These are phyloP conservation scores for Cicer arietinum DNA, from an alignment of 306 rosid species.

Conservation along the genomic window DNA sequence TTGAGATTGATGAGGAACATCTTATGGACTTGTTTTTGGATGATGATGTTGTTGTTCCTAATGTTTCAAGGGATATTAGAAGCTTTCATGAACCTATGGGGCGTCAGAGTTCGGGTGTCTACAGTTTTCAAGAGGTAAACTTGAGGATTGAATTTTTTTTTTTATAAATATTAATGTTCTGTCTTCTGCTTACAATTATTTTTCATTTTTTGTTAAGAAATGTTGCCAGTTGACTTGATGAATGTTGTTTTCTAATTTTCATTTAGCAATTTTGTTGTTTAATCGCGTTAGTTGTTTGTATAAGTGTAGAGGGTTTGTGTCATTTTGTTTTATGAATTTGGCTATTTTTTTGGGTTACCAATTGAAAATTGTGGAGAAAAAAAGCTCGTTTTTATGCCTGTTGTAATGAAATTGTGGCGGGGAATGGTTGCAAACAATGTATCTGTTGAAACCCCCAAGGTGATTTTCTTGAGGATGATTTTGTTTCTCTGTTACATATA, in stretches of 20 bases:
- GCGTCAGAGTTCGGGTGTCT: conserved; percentile 74
- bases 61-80: conserved; percentile 76
- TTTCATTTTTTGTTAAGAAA: conserved; percentile 6
- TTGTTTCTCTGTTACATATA: neutral
- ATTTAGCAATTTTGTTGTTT: conserved; percentile 11
- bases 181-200: neutral
- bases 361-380: neutral
- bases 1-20: conserved; percentile 70
- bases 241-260: neutral
- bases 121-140: conserved; percentile 72
- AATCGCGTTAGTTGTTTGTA: conserved; percentile 9
- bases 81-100: conserved; percentile 50
- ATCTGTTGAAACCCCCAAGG: conserved; percentile 3
- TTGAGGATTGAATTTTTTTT: neutral
- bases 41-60: conserved; percentile 66
- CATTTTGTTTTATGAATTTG: conserved; percentile 37
- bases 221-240: conserved; percentile 12
- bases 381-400: too few relatives aligned
- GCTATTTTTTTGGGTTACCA: conserved; percentile 1
- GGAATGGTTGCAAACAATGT: conserved; percentile 6
- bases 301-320: neutral
- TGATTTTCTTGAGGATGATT: conserved; percentile 1
- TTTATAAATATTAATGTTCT: neutral
- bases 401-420: conserved; percentile 1
- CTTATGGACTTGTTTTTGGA: conserved; percentile 63